These are phyloP conservation scores for Hevea brasiliensis DNA, from an alignment of 345 rosid genomes.

Conservation along the genomic window DNA sequence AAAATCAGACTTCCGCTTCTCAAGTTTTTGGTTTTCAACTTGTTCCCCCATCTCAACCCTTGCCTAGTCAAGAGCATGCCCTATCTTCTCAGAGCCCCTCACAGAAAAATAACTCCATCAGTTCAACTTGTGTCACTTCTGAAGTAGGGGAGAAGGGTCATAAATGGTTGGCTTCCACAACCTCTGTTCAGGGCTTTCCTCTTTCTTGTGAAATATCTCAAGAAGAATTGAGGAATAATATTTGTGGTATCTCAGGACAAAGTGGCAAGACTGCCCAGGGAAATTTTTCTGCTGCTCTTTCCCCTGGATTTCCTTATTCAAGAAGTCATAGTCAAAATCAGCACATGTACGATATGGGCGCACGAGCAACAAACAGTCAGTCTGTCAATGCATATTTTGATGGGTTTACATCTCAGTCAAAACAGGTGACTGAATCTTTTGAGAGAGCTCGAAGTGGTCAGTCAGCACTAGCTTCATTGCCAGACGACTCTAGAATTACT, in stretches of 20 bases:
- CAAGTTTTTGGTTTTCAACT: conserved; percentile 80
- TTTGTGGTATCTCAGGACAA: conserved; percentile 41
- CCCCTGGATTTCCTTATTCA: conserved; percentile 51
- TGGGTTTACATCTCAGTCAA: conserved; percentile 39
- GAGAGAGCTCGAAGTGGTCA: conserved; percentile 50
- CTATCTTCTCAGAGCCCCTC: conserved; percentile 42
- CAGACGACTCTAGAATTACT: conserved; percentile 22
- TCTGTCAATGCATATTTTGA: conserved; percentile 36
- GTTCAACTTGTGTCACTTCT: conserved; percentile 34
- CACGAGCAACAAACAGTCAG: conserved; percentile 32
- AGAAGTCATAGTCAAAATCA: conserved; percentile 46
- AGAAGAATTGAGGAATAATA: conserved; percentile 37
- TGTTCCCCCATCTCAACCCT: conserved; percentile 76
- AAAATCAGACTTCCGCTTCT: conserved; percentile 53
- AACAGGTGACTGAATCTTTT: conserved; percentile 38
- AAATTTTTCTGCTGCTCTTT: conserved; percentile 29
- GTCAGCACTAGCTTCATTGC: conserved; percentile 30
- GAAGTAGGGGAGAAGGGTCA: conserved; percentile 45
- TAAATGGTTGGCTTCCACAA: conserved; percentile 43
- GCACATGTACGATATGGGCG: conserved; percentile 38
- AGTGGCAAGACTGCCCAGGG: conserved; percentile 25
- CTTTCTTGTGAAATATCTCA: conserved; percentile 41
- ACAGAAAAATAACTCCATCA: conserved; percentile 30
- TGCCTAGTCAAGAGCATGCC: conserved; percentile 35
- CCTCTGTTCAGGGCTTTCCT: conserved; percentile 42